Base-by-base conservation (phyloP, 2,329 filamentous ascomycete species). In the Didymosphaeria variabile region DNA sequence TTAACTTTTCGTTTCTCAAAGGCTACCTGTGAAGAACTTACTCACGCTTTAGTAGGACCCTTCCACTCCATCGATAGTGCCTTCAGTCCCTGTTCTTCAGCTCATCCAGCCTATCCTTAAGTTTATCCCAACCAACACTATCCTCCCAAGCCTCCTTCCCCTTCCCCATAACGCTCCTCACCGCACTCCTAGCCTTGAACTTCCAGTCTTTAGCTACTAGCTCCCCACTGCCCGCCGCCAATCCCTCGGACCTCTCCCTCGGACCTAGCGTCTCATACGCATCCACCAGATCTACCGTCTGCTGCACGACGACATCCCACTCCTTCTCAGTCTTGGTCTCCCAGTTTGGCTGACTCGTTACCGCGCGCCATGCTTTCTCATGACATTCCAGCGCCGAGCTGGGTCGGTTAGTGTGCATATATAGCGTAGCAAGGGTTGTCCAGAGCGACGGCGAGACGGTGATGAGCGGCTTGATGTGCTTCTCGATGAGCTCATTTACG, bases 341-440 rank as follows among this genome's bases (percentile, higher is more conserved):
- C 79, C 80, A 84, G 3, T 82, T 81, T 0, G 87, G 82, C 67
- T 86, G 79, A 54, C 84, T 82, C 0, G 86, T 82, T 0, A 90
- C 87, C 0, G 91, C 88, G 2, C 95, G 87, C 94, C 94, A 99
- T 0, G 90, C 92, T 74, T 94, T 94, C 79, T 98, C 95, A 32
- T 94, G 88, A 1, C 92, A 92, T 6, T 93, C 91, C 1, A 98
- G 83, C 5, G 94, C 92, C 1, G 88, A 89, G 0, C 82, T 79
- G 1, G 90, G 91, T 56, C 91, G 90, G 2, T 86, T 80, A 8
- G 88, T 86, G 88, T 93, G 97, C 15, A 90, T 83, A 5, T 92
- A 88, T 17, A 96, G 82, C 5, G 88, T 87, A 0, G 89, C 85
- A 0, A 96, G 83, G 0, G 96, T 80, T 1, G 86, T 83, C 93